Base-by-base conservation (phyloP, 176 grass and related monocot genomes). In the Eleusine coracana region DNA sequence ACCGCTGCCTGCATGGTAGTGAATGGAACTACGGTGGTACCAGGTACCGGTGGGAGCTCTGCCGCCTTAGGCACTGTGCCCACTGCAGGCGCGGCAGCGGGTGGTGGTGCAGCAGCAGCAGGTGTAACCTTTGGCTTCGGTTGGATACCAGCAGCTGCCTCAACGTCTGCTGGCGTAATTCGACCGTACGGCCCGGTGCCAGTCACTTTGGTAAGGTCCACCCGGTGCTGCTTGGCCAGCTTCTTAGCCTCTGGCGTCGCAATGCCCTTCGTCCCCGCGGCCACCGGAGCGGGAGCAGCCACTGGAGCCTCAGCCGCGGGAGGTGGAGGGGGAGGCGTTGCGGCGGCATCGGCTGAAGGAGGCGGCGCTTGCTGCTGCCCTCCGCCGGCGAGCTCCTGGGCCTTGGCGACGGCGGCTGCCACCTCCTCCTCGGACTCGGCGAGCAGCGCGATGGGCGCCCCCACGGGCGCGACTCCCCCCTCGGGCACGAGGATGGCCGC, bases 381-480 rank as follows among this genome's bases (percentile, higher is more conserved):
- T 78, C 71, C 87, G 73, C 85, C 89, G n/a, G 82, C 72, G 91
- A 86, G 84, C 74, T 77, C 80, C 80, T 86, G 50, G 42, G 96
- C 96, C 75, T 91, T 77, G 18, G 93, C 87, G 54, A 90, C 25
- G n/a, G 88, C 88, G 21, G 93, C 70, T 31, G 85, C 37, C 27
- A 97, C 73, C n/a, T 99, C 96, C 29, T 99, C 96, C 80, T 99
- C 96, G 5, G 91, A 92, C 83, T 99, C 91, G 0, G 96, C 96
- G 37, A 99, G 96, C 69, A 99, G 93, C 10, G 91, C 96, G 77
- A 99, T 99, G 73, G 96, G 89, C 10, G 96, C 89, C 20, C 96
- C 96, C 5, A 99, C 96, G 7, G 89, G 93, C 3, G 96, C 96
- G 25, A 85, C 77, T 67, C 93, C 91, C 2, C 96, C 93, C 5